A percentile compares a stretch with the other conserved stretches of the same genome.
Evolutionary conservation across 176 grass and related monocot genomes (phyloP).

Genomic region (Carex cristatella): DNA sequence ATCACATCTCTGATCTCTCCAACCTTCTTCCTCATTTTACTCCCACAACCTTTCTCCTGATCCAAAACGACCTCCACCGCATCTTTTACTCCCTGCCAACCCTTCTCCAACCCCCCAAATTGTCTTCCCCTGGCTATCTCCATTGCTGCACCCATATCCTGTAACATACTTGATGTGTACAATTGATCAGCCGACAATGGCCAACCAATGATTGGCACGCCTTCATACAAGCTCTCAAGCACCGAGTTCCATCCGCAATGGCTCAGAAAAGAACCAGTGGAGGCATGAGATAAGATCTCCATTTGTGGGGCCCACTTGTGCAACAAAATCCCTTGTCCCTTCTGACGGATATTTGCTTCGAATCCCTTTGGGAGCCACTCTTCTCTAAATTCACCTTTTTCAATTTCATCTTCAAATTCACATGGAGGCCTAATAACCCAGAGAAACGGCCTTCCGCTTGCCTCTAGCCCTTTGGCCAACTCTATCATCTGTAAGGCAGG

Average conservation of each 20-base stretch:
- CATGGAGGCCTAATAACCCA: slow-evolving; percentile 27
- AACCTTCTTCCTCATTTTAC: slow-evolving; percentile 10
- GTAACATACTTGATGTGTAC: not conserved
- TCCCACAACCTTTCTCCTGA: not conserved
- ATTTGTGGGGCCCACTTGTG: slow-evolving; percentile 34
- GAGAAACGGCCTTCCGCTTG: slow-evolving; percentile 35
- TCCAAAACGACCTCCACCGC: not conserved
- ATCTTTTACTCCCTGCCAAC: slow-evolving; percentile 7
- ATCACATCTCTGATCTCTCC: slow-evolving; percentile 16
- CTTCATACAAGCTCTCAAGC: slow-evolving; percentile 10
- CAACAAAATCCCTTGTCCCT: slow-evolving; percentile 21
- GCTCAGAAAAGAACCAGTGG: slow-evolving; percentile 40
- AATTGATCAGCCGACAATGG: not conserved
- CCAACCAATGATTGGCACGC: slow-evolving; percentile 9
- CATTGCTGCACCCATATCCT: not conserved
- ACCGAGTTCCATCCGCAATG: slow-evolving; percentile 44
- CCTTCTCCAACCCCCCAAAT: not conserved
- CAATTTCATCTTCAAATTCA: slow-evolving; percentile 15
- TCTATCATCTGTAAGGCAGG: slow-evolving; percentile 36
- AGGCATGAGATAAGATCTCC: slow-evolving; percentile 33
- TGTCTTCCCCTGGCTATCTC: slow-evolving; percentile 11
- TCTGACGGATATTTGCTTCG: slow-evolving; percentile 1
- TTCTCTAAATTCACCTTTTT: slow-evolving; percentile 4
- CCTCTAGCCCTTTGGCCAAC: slow-evolving; percentile 36
- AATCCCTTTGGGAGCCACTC: slow-evolving; percentile 42